A percentile compares a stretch with the other conserved stretches of the same genome.
Conservation (phyloP, 345 rosid species). For the Eucalyptus pumila region DNA sequence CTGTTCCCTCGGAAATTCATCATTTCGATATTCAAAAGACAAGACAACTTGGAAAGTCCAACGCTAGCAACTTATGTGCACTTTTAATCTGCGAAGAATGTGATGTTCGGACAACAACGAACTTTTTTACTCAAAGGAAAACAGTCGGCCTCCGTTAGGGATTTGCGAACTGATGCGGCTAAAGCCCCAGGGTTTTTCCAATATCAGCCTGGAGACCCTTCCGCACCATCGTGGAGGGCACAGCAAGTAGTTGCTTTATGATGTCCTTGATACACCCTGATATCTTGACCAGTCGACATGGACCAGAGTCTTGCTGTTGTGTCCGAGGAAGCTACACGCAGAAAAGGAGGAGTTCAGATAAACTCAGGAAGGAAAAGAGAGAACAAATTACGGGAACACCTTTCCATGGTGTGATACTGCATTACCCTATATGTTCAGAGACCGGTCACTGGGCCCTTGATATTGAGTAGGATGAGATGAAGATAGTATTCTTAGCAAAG, state of each 20-base stretch:
- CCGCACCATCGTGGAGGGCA: constrained; percentile 88
- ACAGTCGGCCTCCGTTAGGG: background rate
- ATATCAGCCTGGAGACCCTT: constrained; percentile 28
- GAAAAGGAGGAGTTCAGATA: background rate
- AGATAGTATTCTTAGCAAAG: background rate
- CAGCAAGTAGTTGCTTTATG: constrained; percentile 91
- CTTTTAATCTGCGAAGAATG: background rate
- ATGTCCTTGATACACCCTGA: constrained; percentile 74
- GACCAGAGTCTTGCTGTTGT: constrained; percentile 88
- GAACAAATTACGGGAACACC: background rate
- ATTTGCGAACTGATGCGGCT: background rate
- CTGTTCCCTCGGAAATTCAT: background rate
- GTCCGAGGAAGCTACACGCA: constrained; percentile 72
- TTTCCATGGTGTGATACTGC: background rate
- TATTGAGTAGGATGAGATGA: background rate
- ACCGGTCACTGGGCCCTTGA: background rate
- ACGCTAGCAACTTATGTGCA: background rate
- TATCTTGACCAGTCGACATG: constrained; percentile 51
- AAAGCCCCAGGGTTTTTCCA: background rate
- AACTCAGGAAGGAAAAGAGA: background rate
- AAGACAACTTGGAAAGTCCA: background rate
- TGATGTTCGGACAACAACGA: background rate
- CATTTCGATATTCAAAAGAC: background rate
- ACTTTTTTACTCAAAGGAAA: background rate
- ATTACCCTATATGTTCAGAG: background rate